Evolutionary conservation across 768 basidiomycete species (phyloP), one percentile per base, ranked within the genome.

Genomic region (Xerocomellus intermedius): DNA sequence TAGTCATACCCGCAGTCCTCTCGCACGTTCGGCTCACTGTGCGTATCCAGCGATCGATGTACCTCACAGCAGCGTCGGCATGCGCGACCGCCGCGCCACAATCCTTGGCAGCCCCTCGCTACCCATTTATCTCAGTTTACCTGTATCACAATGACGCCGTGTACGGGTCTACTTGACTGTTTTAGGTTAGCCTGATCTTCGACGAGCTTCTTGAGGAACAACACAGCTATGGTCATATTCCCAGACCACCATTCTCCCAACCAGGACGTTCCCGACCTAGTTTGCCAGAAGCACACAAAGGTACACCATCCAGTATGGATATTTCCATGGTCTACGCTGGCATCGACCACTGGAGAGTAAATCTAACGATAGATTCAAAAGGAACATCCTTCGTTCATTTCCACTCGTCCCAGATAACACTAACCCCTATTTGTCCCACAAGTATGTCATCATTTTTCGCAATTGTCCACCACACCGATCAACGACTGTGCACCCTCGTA

Each of bases 1-100:
- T 33, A 35, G 13, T 52, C 57, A 58, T 62, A 6, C 41, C 60
- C 59, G 60, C 46, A 24, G 24, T 24, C 2, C 24, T 3, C 24
- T 5, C 24, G 33, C 52, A 55, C 58, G 42, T 33, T 46, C 47
- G 21, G 24, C 24, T 35, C 37, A 24, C 24, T n/a, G 26, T 35
- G 35, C 51, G n/a, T 5, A 42, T 48, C 33, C 28, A 50, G 30
- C 49, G 24, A 55, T 30, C 3, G 22, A 14, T 8, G 35, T 45
- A 9, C 48, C 56, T 30, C 12, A 12, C 42, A 22, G 5, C 28
- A 32, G 42, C 51, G 52, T 56, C 59, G 58, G 59, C 48, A 46
- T 32, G 28, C 42, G 26, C 46, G 32, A 48, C 37, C 33, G 35
- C 28, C 36, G 30, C 42, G 17, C 39, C 19, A n/a, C 24, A 17